A percentile compares a stretch with the other conserved stretches of the same genome.
These are phyloP conservation scores for Penicillium atrosanguineum DNA, from an alignment of 495 filamentous ascomycete species.

Conservation along the genomic window DNA sequence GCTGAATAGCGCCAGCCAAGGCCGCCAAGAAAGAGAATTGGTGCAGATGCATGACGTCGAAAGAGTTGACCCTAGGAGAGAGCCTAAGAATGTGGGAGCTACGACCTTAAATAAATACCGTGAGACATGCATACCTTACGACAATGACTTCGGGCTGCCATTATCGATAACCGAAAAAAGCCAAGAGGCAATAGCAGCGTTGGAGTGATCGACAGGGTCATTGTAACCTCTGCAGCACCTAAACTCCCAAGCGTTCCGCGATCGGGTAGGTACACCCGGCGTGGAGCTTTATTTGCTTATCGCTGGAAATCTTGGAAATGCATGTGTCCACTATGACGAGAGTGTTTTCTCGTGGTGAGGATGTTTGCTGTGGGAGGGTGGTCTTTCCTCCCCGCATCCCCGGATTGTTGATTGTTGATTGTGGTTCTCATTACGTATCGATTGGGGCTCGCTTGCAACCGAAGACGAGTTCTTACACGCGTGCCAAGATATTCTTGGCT, in stretches of 20 bases:
- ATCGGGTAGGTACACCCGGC: conserved; percentile 18
- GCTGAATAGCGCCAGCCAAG: conserved; percentile 17
- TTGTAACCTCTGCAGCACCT: conserved; percentile 8
- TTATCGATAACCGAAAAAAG: neutral
- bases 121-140: neutral
- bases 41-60: conserved; percentile 16
- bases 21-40: conserved; percentile 18
- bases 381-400: conserved; percentile 8
- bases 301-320: neutral
- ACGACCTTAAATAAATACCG: conserved; percentile 10
- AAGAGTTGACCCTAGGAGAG: neutral
- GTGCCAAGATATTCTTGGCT: neutral
- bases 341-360: neutral
- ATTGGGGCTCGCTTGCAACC: neutral
- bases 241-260: neutral
- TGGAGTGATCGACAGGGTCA: conserved; percentile 15
- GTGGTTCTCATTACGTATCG: conserved; percentile 12
- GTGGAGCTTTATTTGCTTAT: neutral
- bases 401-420: conserved; percentile 3
- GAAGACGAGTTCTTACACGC: conserved; percentile 1
- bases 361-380: neutral
- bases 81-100: neutral
- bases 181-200: neutral
- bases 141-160: neutral
- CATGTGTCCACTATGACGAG: conserved; percentile 6